Evolutionary conservation across 495 filamentous ascomycete genomes (phyloP), one percentile per base, ranked within the genome.

Genomic region (Collariella sp.): DNA sequence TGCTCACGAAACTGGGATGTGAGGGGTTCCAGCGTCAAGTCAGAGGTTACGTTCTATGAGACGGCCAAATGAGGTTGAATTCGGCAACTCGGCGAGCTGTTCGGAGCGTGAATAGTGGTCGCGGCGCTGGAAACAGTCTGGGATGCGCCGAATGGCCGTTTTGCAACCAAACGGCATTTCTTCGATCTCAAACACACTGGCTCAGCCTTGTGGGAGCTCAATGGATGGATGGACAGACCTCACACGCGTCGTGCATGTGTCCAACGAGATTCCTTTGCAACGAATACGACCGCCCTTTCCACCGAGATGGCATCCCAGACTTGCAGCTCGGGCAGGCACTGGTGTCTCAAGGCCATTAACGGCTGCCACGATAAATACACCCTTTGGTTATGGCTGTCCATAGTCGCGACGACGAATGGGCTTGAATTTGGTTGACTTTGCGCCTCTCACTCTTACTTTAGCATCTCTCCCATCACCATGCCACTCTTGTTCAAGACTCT

Each of bases 191-290:
- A 5, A 9, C 9, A 4, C 5, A 4, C 9, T 31, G 26, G 26
- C 4, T 31, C 26, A 31, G 9, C 9, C 26, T 9, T 31, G 26
- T 31, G 26, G 9, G 26, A 31, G 26, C 26, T 31, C 5, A 31
- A 31, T 9, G 9, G 9, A 9, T 9, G 26, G 9, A n/a, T n/a
- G n/a, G n/a, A n/a, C n/a, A 31, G 26, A 31, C 9, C 26, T n/a
- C n/a, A n/a, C 26, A 31, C 26, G 5, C 9, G 26, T 9, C 26
- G 26, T 9, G 9, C 5, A 4, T 20, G n/a, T 24, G 49, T 40
- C 49, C 49, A 51, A 51, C 49, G 49, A 22, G 23, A 43, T 51
- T 36, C 12, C 1, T 19, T 51, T 33, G 49, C 49, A 38, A 51
- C n/a, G 49, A 42, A 51, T 43, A 51, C 49, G 49, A 12, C 38